phyloP scores from a whole-genome alignment of 2,329 filamentous ascomycete species.

The Elsinoe fawcettii region DNA sequence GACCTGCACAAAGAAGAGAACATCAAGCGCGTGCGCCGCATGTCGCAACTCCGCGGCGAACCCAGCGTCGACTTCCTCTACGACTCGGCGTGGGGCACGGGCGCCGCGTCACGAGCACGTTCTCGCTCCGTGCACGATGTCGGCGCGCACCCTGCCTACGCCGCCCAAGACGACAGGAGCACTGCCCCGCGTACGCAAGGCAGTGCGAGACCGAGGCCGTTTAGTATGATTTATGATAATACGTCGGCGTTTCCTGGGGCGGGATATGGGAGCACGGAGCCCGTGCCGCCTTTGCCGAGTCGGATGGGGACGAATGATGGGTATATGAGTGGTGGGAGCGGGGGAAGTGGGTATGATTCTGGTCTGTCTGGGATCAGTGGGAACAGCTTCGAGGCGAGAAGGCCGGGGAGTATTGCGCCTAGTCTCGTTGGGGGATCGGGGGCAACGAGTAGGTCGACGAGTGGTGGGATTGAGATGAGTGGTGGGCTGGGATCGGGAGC shows the following conservation, averaged over 20 bases:
- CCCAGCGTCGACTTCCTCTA: constrained; percentile 9
- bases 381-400: constrained; percentile 11
- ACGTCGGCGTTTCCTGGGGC: constrained; percentile 3
- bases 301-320: background rate
- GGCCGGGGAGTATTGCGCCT: constrained; percentile 10
- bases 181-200: background rate
- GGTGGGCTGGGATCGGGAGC: background rate
- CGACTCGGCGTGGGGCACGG: constrained; percentile 9
- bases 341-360: background rate
- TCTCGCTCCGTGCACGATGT: background rate
- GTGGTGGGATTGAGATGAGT: background rate
- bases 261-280: background rate
- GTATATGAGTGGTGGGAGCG: background rate
- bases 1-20: constrained; percentile 7
- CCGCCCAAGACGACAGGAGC: background rate
- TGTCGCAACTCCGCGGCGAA: constrained; percentile 14
- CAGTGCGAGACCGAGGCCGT: background rate
- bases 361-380: background rate
- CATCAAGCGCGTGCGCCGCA: constrained; percentile 12
- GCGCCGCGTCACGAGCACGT: constrained; percentile 1
- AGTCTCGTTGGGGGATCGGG: background rate
- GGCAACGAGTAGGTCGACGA: background rate
- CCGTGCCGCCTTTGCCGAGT: background rate
- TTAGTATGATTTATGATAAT: constrained; percentile 8
- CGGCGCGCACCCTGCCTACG: constrained; percentile 6